phyloP scores from a whole-genome alignment of 176 grass and related monocot genomes.

The Musa acuminata region DNA sequence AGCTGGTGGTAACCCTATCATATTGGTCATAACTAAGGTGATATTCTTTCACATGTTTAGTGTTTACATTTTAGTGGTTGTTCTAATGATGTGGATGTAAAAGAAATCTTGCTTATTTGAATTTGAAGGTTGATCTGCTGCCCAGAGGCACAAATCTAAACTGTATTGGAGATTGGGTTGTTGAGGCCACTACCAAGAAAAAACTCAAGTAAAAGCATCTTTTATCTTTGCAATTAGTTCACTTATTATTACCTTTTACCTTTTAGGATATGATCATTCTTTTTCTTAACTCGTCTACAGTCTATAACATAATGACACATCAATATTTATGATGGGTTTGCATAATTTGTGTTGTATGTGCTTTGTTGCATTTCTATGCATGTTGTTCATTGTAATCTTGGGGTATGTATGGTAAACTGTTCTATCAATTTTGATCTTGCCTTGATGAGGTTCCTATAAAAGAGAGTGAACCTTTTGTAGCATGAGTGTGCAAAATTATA shows the following conservation, averaged over 20 bases:
- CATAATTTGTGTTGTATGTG: no score
- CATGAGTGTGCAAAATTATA: no score
- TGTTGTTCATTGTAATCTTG: no score
- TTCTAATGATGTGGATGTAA: not conserved
- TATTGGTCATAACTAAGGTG: conserved; percentile 96
- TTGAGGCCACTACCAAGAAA: conserved; percentile 72
- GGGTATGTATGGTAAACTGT: no score
- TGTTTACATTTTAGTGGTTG: not conserved
- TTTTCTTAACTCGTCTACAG: not conserved
- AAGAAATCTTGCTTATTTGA: not conserved
- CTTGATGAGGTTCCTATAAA: no score
- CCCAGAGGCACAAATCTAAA: conserved; percentile 85
- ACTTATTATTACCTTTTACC: not conserved
- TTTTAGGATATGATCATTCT: not conserved
- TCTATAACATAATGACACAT: not conserved
- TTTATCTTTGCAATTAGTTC: not conserved
- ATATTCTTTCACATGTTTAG: not conserved
- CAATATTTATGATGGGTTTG: not conserved
- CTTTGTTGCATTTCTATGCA: no score
- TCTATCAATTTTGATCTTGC: no score
- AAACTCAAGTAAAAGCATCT: conserved; percentile 57
- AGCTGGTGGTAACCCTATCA: conserved; percentile 80
- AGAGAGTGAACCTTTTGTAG: no score
- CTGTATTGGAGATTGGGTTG: conserved; percentile 81
- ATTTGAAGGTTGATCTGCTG: conserved; percentile 67